Percentiles rank a stretch among this genome's conserved stretches.
These are phyloP conservation scores for Phalaenopsis hybrid DNA, from an alignment of 116 monocot species.

Conservation along the genomic window DNA sequence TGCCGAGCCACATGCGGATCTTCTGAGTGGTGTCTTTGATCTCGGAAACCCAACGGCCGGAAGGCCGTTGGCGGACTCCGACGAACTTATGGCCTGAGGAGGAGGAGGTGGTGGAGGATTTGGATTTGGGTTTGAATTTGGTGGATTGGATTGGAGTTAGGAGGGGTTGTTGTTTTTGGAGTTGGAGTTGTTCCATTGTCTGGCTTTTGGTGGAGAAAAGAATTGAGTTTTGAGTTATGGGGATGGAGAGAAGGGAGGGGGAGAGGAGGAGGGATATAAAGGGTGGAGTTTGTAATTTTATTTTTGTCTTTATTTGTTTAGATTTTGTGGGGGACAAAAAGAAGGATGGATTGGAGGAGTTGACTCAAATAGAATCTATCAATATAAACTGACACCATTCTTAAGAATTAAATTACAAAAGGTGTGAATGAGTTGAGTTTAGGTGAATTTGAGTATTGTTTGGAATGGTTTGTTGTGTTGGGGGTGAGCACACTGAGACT, in stretches of 20 bases:
- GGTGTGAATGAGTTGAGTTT: too few species aligned
- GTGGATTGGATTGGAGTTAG: constrained; percentile 12
- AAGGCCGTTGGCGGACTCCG: constrained; percentile 64
- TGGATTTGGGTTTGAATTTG: constrained; percentile 23
- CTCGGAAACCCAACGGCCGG: constrained; percentile 75
- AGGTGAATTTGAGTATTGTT: too few species aligned
- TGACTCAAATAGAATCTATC: too few species aligned
- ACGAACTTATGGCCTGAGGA: constrained; percentile 29
- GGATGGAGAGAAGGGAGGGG: not conserved
- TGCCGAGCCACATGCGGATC: constrained; percentile 72
- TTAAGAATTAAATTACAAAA: too few species aligned
- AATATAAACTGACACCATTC: too few species aligned
- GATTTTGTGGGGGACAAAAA: not conserved
- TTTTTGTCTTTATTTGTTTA: constrained; percentile 1
- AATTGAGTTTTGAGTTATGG: not conserved
- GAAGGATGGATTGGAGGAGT: not conserved
- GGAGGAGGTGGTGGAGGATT: not conserved
- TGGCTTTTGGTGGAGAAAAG: not conserved
- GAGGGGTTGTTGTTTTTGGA: constrained; percentile 17
- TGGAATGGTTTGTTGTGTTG: too few species aligned
- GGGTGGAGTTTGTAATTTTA: not conserved
- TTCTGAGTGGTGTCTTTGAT: constrained; percentile 73
- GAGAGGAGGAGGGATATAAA: not conserved
- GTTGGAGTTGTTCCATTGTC: constrained; percentile 43
- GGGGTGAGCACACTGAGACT: too few species aligned